Percentiles rank a stretch among this genome's conserved stretches.
These are phyloP conservation scores for Leishmania tarentolae DNA, from an alignment of 208 protist genomes.

Conservation along the genomic window DNA sequence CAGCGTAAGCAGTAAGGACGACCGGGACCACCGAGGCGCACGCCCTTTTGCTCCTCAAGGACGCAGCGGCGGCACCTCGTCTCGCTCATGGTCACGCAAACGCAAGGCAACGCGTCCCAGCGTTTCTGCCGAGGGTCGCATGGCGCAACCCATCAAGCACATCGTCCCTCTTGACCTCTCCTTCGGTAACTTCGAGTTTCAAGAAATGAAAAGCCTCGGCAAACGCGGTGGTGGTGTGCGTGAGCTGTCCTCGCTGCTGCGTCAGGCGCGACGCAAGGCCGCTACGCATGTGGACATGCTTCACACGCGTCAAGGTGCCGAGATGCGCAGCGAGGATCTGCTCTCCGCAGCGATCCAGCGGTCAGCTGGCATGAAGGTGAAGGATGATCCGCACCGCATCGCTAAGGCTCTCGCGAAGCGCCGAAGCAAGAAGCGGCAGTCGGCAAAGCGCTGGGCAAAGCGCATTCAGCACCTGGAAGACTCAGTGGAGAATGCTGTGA, in stretches of 20 bases:
- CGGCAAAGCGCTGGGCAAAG: conserved; percentile 78
- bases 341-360: conserved; percentile 64
- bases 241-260: conserved; percentile 63
- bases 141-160: conserved; percentile 29
- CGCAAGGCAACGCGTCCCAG: neutral
- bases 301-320: conserved; percentile 34
- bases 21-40: conserved; percentile 3
- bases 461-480: conserved; percentile 59
- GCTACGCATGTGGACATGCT: conserved; percentile 48
- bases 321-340: conserved; percentile 57
- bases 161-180: conserved; percentile 65
- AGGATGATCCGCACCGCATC: conserved; percentile 72
- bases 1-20: conserved; percentile 6
- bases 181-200: conserved; percentile 85
- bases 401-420: conserved; percentile 72
- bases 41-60: conserved; percentile 14
- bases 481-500: conserved; percentile 75
- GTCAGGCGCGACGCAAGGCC: conserved; percentile 43
- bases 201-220: conserved; percentile 67
- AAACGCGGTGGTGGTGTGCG: conserved; percentile 78
- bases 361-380: conserved; percentile 61
- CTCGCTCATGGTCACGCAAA: conserved; percentile 26
- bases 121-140: conserved; percentile 15
- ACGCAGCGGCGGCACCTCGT: conserved; percentile 4
- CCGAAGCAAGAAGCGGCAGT: conserved; percentile 78